Percentiles rank a stretch among this genome's conserved stretches.
Evolutionary conservation across 306 rosid species (phyloP).

Genomic region (Prunus campanulata): DNA sequence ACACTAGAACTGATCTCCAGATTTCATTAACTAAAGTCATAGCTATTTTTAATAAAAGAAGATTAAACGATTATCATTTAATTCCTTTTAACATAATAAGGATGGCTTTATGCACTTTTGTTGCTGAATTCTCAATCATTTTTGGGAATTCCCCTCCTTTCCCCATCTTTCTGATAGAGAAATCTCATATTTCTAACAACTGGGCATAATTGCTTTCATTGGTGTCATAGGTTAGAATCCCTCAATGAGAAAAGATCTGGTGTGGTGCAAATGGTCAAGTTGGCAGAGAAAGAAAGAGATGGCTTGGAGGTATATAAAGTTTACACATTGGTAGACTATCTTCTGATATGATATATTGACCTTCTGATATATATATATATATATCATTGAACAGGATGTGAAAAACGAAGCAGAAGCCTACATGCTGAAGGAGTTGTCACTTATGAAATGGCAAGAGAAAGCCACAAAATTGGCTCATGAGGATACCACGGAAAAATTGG

Average conservation of each 20-base stretch:
- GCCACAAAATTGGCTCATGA: slow-evolving; percentile 75
- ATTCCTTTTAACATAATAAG: background rate
- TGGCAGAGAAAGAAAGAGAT: slow-evolving; percentile 96
- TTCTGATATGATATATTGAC: slow-evolving; percentile 9
- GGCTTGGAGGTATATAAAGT: slow-evolving; percentile 68
- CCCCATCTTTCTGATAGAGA: background rate
- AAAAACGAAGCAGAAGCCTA: slow-evolving; percentile 91
- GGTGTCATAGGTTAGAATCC: slow-evolving; percentile 67
- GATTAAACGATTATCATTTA: background rate
- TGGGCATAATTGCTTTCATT: slow-evolving; percentile 15
- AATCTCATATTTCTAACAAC: background rate
- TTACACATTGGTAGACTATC: slow-evolving; percentile 10
- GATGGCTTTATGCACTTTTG: background rate
- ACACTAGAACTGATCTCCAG: background rate
- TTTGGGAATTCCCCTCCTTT: background rate
- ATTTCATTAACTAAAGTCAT: background rate
- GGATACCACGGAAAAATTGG: slow-evolving; percentile 57
- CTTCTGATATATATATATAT: slow-evolving; percentile 10
- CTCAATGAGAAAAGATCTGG: slow-evolving; percentile 88
- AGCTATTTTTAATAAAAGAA: background rate
- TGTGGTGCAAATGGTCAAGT: slow-evolving; percentile 96
- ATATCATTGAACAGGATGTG: slow-evolving; percentile 62
- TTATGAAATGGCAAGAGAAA: slow-evolving; percentile 92
- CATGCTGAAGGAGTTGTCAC: slow-evolving; percentile 89
- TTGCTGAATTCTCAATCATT: background rate